Evolutionary conservation across 2,329 filamentous ascomycete species (phyloP).

Genomic region (Botryotinia globosa): DNA sequence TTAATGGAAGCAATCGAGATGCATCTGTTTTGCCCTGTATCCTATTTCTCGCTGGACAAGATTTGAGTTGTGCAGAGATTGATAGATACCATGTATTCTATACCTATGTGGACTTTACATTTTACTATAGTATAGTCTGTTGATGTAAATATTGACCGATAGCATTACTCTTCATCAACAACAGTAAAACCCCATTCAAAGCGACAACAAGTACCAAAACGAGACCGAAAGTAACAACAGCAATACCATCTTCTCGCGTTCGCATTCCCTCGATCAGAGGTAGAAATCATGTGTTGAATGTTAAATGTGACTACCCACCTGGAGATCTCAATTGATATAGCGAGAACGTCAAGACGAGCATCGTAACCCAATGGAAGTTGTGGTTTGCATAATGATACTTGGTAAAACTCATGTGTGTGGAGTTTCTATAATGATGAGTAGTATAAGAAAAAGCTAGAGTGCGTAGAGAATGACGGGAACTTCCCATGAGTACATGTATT

Average conservation of each 20-base stretch:
- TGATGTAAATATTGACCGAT: not conserved
- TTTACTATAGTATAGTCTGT: no score
- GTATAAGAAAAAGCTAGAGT: no score
- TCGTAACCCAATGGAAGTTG: not conserved
- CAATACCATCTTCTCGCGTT: not conserved
- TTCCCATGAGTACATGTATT: no score
- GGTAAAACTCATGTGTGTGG: no score
- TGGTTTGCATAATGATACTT: not conserved
- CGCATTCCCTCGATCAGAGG: not conserved
- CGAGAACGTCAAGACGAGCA: not conserved
- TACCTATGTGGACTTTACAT: not conserved
- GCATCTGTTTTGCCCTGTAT: not conserved
- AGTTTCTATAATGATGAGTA: no score
- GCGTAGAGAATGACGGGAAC: no score
- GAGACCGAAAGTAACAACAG: not conserved
- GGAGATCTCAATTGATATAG: fast-evolving
- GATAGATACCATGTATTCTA: not conserved
- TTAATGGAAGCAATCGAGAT: not conserved
- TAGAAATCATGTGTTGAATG: not conserved
- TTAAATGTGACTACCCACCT: not conserved
- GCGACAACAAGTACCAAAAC: no score
- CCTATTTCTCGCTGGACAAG: not conserved
- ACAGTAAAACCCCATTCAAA: no score
- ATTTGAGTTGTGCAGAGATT: not conserved
- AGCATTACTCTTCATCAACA: not conserved